A percentile compares a stretch with the other conserved stretches of the same genome.
Conservation (phyloP, 208 protist species). For the Acanthamoeba triangularis region DNA sequence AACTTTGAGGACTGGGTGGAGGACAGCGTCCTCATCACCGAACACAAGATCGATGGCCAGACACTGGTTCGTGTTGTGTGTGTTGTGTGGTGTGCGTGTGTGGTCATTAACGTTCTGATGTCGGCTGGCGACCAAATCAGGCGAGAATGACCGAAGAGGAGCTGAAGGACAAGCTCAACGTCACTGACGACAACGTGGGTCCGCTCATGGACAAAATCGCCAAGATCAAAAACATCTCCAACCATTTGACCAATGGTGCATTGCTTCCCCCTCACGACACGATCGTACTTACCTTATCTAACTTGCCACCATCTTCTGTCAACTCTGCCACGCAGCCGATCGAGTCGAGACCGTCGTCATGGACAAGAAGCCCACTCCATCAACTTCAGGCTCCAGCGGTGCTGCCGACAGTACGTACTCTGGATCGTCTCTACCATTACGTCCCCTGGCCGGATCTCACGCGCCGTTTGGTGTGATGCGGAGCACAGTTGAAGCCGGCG, state of each 20-base stretch:
- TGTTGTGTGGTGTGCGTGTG: not conserved
- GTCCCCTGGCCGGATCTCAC: no score
- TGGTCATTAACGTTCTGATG: no score
- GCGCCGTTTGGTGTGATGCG: no score
- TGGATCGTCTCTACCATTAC: not conserved
- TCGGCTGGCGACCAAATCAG: not conserved
- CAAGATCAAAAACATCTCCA: slow-evolving; percentile 7
- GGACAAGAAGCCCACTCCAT: not conserved
- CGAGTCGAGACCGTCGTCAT: not conserved
- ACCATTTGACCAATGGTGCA: not conserved
- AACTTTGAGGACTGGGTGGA: slow-evolving; percentile 59
- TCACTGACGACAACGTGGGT: not conserved
- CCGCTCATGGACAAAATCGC: not conserved
- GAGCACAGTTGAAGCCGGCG: not conserved
- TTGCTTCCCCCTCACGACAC: no score
- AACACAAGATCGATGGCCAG: slow-evolving; percentile 35
- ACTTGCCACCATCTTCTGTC: not conserved
- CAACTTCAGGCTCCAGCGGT: not conserved
- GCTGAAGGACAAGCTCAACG: slow-evolving; percentile 38
- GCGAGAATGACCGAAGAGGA: not conserved
- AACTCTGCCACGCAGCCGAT: not conserved
- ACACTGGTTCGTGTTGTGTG: not conserved
- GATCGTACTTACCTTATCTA: no score
- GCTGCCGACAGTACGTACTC: not conserved
- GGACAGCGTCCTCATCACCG: not conserved